Evolutionary conservation across 108 stramenopile species (phyloP).

Genomic region (Schizochytrium sp.): DNA sequence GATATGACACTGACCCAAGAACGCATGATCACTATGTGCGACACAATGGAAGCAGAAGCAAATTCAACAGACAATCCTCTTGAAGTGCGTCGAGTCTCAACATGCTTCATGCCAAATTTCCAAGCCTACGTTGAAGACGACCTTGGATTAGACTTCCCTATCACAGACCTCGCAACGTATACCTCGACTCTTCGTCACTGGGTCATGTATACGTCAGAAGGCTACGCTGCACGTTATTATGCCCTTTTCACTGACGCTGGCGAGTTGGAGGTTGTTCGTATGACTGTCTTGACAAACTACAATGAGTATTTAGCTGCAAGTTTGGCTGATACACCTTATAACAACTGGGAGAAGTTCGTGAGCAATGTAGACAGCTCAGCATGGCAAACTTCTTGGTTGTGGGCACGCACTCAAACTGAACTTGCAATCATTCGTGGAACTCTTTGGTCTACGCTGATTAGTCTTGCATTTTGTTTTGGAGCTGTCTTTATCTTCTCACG

Average conservation of each 20-base stretch:
- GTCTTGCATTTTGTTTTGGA: not conserved
- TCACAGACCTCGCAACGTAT: not conserved
- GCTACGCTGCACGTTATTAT: not conserved
- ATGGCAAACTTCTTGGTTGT: not conserved
- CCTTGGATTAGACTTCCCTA: not conserved
- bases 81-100: not conserved
- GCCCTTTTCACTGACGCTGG: not conserved
- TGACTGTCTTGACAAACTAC: slow-evolving; percentile 45
- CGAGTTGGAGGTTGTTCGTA: not conserved
- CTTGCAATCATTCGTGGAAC: slow-evolving; percentile 33
- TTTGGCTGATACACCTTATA: not conserved
- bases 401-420: slow-evolving; percentile 58
- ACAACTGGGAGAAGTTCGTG: slow-evolving; percentile 44
- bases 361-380: not conserved
- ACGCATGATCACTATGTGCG: slow-evolving; percentile 29
- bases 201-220: not conserved
- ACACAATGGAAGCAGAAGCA: not conserved
- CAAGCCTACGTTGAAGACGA: not conserved
- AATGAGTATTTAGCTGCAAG: not conserved
- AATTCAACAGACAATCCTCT: not conserved
- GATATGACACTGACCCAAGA: not conserved
- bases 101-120: slow-evolving; percentile 24
- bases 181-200: not conserved
- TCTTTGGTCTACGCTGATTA: not conserved
- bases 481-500: slow-evolving; percentile 28